These are phyloP conservation scores for Mycotypha africana DNA, from an alignment of 371 early-diverging fungal genomes.

Conservation along the genomic window DNA sequence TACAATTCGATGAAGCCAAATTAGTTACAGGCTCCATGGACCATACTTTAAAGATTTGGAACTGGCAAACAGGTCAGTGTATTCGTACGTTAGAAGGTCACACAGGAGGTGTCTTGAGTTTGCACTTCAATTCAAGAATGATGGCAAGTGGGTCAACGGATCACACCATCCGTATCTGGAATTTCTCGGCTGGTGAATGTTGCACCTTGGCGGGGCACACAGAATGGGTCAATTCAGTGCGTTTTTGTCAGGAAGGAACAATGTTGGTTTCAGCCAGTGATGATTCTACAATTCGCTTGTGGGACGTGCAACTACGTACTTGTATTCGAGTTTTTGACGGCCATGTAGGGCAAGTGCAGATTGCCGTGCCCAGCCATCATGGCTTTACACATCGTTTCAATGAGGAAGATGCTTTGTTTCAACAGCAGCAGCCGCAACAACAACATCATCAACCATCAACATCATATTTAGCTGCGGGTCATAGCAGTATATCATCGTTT, in stretches of 20 bases:
- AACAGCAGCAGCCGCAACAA: neutral
- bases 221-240: constrained; percentile 87
- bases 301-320: constrained; percentile 72
- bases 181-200: constrained; percentile 76
- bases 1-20: constrained; percentile 84
- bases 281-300: constrained; percentile 75
- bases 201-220: constrained; percentile 79
- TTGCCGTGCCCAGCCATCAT: constrained; percentile 37
- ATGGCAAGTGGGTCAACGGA: constrained; percentile 86
- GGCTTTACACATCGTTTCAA: constrained; percentile 39
- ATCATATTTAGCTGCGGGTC: too few relatives aligned
- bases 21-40: constrained; percentile 89
- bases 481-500: neutral
- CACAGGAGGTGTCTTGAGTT: constrained; percentile 79
- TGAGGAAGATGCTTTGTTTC: constrained; percentile 1
- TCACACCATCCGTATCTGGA: constrained; percentile 87
- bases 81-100: constrained; percentile 81
- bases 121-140: constrained; percentile 79
- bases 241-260: constrained; percentile 57
- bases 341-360: constrained; percentile 81
- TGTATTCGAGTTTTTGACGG: constrained; percentile 71
- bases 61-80: constrained; percentile 85
- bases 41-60: constrained; percentile 95
- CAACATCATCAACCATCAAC: neutral
- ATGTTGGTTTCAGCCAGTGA: constrained; percentile 77